These are phyloP conservation scores for Aspergillus olivimuriae DNA, from an alignment of 495 filamentous ascomycete genomes.

Conservation along the genomic window DNA sequence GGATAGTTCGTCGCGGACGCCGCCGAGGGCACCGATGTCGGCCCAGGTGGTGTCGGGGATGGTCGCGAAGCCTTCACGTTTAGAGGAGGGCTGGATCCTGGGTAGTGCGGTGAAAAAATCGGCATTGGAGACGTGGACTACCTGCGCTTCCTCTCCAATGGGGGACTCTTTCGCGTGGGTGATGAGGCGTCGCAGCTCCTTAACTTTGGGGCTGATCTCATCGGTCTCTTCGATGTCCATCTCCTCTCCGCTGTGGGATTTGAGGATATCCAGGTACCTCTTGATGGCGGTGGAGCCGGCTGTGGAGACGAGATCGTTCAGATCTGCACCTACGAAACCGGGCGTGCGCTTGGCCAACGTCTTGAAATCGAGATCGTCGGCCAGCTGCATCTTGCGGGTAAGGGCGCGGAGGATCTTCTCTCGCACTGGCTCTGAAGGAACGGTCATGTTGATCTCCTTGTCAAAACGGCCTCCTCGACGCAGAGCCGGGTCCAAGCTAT, in stretches of 20 bases:
- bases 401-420: constrained; percentile 79
- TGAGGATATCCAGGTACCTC: constrained; percentile 48
- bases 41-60: constrained; percentile 96
- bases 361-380: constrained; percentile 68
- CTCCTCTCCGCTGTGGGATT: constrained; percentile 42
- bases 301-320: constrained; percentile 73
- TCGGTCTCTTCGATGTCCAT: constrained; percentile 47
- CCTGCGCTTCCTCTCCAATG: constrained; percentile 36
- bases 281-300: constrained; percentile 62
- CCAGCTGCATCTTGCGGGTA: constrained; percentile 61
- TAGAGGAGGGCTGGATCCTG: constrained; percentile 85
- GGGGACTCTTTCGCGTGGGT: constrained; percentile 45
- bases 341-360: constrained; percentile 83
- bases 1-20: constrained; percentile 73
- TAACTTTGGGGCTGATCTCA: constrained; percentile 35
- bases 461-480: constrained; percentile 83
- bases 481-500: constrained; percentile 81
- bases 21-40: constrained; percentile 79
- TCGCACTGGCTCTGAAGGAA: constrained; percentile 77
- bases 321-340: constrained; percentile 93
- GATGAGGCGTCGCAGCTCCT: constrained; percentile 49
- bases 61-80: constrained; percentile 93
- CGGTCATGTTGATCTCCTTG: constrained; percentile 91
- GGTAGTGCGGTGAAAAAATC: constrained; percentile 76
- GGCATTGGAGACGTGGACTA: constrained; percentile 45